Base-by-base conservation (phyloP, 768 basidiomycete genomes). In the Candolleomyces efflorescens region DNA sequence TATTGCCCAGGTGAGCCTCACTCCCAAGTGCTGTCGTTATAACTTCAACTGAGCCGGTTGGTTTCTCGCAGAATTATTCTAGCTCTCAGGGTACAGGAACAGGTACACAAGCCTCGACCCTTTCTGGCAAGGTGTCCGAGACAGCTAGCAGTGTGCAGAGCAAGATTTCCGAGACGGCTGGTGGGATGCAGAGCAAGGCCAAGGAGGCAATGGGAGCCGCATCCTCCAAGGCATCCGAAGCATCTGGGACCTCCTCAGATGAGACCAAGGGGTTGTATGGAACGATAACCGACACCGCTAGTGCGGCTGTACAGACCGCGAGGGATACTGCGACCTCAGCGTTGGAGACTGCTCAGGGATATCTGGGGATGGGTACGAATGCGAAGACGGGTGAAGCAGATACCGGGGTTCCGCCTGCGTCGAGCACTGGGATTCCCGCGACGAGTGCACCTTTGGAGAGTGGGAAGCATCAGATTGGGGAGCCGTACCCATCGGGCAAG, bases 141-240 rank as follows among this genome's bases (percentile, higher is more conserved):
- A 27, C n/a, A 9, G 50, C 50, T 51, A 36, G 20, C 4, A 10
- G n/a, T 7, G 48, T n/a, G 48, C 27, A 22, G 20, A 26, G 24
- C 24, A 26, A 11, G 20, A 24, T n/a, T 12, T 22, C 24, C 24
- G 48, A 15, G 27, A 51, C 49, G 11, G 49, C 20, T 17, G 27
- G 18, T 24, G 22, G 22, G 18, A 20, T 26, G 24, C n/a, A 17
- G 24, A 48, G 22, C 18, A 82, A 81, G n/a, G 72, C 73, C 0
- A 77, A 88, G 63, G 86, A 86, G 3, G 74, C 82, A 61, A 67
- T 69, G 5, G 78, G 82, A 57, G 74, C 87, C 1, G 75, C 78
- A 6, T 68, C 71, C 12, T 75, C 74, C 0, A 79, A 80, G 63
- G 75, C 74, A 3, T 65, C 75, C 1, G 78, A 78, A 26, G 71